These are phyloP conservation scores for Daldinia caldariorum DNA, from an alignment of 495 filamentous ascomycete genomes.

Conservation along the genomic window DNA sequence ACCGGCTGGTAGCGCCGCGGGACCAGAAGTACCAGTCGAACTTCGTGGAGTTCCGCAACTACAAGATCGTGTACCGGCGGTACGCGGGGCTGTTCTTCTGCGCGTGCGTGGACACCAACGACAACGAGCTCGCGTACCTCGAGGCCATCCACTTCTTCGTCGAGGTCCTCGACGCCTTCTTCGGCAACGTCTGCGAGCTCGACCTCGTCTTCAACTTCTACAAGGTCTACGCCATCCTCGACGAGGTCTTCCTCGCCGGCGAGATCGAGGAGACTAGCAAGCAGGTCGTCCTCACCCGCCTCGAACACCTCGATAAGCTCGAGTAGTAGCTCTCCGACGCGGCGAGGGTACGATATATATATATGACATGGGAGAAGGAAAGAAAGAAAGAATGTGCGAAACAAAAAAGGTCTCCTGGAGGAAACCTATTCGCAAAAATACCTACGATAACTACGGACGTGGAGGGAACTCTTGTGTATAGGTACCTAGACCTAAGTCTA, in stretches of 20 bases:
- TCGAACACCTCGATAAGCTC: slow-evolving; percentile 96
- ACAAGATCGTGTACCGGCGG: slow-evolving; percentile 94
- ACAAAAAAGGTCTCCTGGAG: not conserved
- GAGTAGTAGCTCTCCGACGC: slow-evolving; percentile 64
- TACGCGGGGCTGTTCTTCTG: slow-evolving; percentile 99
- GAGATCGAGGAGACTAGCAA: slow-evolving; percentile 99
- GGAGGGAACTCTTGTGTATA: slow-evolving; percentile 12
- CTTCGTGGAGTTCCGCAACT: slow-evolving; percentile 94
- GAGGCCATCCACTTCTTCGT: slow-evolving; percentile 99
- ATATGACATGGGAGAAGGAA: not conserved
- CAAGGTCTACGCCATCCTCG: slow-evolving; percentile 96
- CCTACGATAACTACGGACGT: not conserved
- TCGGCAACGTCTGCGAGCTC: slow-evolving; percentile 98
- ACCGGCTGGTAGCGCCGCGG: slow-evolving; percentile 94
- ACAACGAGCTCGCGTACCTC: slow-evolving; percentile 96
- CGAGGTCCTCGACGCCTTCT: slow-evolving; percentile 97
- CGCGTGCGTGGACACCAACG: slow-evolving; percentile 98
- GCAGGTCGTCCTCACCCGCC: slow-evolving; percentile 91
- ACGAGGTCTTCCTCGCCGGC: slow-evolving; percentile 94
- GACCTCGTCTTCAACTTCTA: slow-evolving; percentile 96
- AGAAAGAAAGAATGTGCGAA: no score
- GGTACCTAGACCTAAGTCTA: not conserved
- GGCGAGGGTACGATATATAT: no score
- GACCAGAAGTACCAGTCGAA: slow-evolving; percentile 99
- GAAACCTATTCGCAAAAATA: not conserved